phyloP scores from a whole-genome alignment of 352 stramenopile species.

The Phytophthora pini region DNA sequence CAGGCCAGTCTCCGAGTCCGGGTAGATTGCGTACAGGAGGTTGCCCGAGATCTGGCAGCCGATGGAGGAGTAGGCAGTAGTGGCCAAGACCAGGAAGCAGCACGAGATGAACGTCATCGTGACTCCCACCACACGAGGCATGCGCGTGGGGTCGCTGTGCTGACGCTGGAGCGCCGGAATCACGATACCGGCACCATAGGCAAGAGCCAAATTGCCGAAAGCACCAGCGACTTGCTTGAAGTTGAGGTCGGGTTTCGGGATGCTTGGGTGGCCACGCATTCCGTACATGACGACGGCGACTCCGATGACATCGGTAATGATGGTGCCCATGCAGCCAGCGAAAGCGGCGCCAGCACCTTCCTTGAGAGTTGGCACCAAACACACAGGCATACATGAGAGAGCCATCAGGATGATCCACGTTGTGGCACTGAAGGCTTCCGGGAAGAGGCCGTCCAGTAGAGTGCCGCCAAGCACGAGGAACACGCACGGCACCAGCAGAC shows the following conservation, averaged over 20 bases:
- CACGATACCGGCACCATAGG: slow-evolving; percentile 56
- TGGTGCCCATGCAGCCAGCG: slow-evolving; percentile 48
- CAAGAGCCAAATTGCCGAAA: slow-evolving; percentile 61
- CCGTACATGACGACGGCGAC: slow-evolving; percentile 44
- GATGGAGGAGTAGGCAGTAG: slow-evolving; percentile 45
- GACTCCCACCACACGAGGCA: slow-evolving; percentile 53
- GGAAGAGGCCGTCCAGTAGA: slow-evolving; percentile 36
- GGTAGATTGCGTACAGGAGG: slow-evolving; percentile 59
- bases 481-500: slow-evolving; percentile 43
- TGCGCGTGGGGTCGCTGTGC: slow-evolving; percentile 54
- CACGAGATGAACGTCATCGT: slow-evolving; percentile 52
- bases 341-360: slow-evolving; percentile 47
- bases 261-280: slow-evolving; percentile 45
- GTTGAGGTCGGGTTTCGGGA: slow-evolving; percentile 38
- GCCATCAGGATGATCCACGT: slow-evolving; percentile 62
- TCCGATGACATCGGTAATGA: slow-evolving; percentile 53
- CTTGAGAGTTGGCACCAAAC: slow-evolving; percentile 57
- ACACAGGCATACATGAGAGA: slow-evolving; percentile 41
- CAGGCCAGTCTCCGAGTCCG: slow-evolving; percentile 26
- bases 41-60: slow-evolving; percentile 67
- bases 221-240: slow-evolving; percentile 53
- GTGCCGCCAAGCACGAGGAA: slow-evolving; percentile 7
- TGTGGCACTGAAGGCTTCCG: slow-evolving; percentile 37
- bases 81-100: slow-evolving; percentile 50
- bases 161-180: slow-evolving; percentile 54